phyloP scores from a whole-genome alignment of 768 basidiomycete species.

The Amanita molliuscula region DNA sequence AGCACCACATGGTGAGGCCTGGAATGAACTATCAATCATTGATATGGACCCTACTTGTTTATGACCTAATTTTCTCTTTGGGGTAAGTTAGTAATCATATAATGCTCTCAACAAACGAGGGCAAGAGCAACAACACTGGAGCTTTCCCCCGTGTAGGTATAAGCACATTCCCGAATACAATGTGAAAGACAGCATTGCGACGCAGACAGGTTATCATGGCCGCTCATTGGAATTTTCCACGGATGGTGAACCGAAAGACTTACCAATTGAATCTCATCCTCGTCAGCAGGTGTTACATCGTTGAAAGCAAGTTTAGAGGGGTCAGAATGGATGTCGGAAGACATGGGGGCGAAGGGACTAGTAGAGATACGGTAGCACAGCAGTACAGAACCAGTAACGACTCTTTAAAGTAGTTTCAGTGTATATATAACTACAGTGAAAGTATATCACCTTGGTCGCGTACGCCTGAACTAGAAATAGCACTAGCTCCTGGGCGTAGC shows the following conservation, averaged over 20 bases:
- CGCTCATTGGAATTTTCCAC: conserved; percentile 17
- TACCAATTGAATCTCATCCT: conserved; percentile 39
- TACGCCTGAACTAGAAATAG: no score
- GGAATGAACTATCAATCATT: not conserved
- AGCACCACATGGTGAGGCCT: not conserved
- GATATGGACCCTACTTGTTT: conserved; percentile 46
- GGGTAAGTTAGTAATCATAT: conserved; percentile 44
- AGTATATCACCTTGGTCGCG: no score
- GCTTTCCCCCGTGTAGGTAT: no score
- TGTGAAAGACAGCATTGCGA: conserved; percentile 3
- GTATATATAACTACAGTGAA: no score
- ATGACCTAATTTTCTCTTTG: conserved; percentile 66
- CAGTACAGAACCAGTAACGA: no score
- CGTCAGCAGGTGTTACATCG: conserved; percentile 18
- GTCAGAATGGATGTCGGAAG: conserved; percentile 15
- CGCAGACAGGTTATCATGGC: conserved; percentile 49
- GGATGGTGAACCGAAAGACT: conserved; percentile 18
- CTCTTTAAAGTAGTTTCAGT: no score
- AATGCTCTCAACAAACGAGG: conserved; percentile 28
- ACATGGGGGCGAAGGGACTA: no score
- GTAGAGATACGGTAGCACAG: no score
- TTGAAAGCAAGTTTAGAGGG: conserved; percentile 14
- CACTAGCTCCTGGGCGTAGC: no score
- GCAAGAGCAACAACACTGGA: no score
- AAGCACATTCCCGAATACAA: no score